phyloP scores from a whole-genome alignment of 768 basidiomycete species.

The Lactarius sanguifluus region DNA sequence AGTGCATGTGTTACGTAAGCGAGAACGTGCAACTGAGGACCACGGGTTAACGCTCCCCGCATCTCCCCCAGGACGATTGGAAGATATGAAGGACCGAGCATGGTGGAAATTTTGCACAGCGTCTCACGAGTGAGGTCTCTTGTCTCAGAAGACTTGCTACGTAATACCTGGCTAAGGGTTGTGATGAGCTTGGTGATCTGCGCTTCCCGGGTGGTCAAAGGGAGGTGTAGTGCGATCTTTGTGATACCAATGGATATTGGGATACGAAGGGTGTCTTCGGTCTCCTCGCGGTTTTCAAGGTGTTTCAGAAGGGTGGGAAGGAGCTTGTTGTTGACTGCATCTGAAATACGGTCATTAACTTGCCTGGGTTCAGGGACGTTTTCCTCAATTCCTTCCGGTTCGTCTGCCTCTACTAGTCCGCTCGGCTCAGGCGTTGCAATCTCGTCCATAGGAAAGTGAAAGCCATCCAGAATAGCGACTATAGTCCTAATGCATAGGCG shows the following conservation, averaged over 20 bases:
- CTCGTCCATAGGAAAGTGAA: slow-evolving; percentile 86
- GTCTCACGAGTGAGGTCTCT: slow-evolving; percentile 84
- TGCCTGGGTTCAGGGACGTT: slow-evolving; percentile 30
- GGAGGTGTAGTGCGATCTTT: slow-evolving; percentile 79
- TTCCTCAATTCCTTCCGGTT: slow-evolving; percentile 32
- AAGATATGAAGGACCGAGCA: slow-evolving; percentile 73
- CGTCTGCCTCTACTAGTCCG: slow-evolving; percentile 32
- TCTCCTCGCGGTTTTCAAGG: slow-evolving; percentile 78
- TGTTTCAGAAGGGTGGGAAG: slow-evolving; percentile 79
- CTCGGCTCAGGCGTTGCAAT: slow-evolving; percentile 38
- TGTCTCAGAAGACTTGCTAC: slow-evolving; percentile 93
- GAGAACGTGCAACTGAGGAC: slow-evolving; percentile 92
- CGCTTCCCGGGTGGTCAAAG: slow-evolving; percentile 54
- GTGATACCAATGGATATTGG: slow-evolving; percentile 87
- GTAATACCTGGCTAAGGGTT: slow-evolving; percentile 81
- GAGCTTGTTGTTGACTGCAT: slow-evolving; percentile 72
- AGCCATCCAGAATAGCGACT: slow-evolving; percentile 82
- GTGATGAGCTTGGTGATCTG: slow-evolving; percentile 81
- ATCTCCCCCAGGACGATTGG: slow-evolving; percentile 75
- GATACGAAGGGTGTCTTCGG: slow-evolving; percentile 82
- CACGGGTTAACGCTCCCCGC: slow-evolving; percentile 79
- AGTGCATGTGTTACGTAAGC: slow-evolving; percentile 83
- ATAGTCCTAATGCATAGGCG: slow-evolving; percentile 82
- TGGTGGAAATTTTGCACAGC: slow-evolving; percentile 72
- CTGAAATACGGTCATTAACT: slow-evolving; percentile 49